These are phyloP conservation scores for Saturnispora halmiae DNA, from an alignment of 805 yeast genomes.

Conservation along the genomic window DNA sequence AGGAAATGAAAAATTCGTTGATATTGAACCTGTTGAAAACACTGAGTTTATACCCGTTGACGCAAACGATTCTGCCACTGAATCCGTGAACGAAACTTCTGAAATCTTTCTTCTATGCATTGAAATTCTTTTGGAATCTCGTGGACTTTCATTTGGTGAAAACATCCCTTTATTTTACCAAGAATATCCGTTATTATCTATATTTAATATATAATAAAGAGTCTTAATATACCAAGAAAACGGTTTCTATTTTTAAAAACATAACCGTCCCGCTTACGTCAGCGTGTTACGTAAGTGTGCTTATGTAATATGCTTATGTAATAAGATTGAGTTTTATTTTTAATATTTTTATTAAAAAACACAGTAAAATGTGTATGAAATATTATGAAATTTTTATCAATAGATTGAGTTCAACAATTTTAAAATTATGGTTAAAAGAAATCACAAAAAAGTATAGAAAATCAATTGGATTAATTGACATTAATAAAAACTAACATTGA, in stretches of 20 bases:
- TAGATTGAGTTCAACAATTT: too few relatives aligned
- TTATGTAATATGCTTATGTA: too few relatives aligned
- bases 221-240: background rate
- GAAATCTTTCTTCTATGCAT: conserved; percentile 9
- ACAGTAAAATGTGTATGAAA: too few relatives aligned
- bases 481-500: too few relatives aligned
- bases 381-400: too few relatives aligned
- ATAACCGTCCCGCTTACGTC: too few relatives aligned
- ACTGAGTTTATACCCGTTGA: conserved; percentile 6
- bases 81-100: conserved; percentile 8
- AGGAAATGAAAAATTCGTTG: conserved; percentile 4
- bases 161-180: background rate
- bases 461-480: too few relatives aligned
- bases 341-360: too few relatives aligned
- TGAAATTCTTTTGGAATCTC: conserved; percentile 2
- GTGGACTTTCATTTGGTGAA: conserved; percentile 3
- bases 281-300: background rate
- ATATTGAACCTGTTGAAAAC: conserved; percentile 4
- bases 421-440: too few relatives aligned
- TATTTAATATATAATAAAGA: background rate
- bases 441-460: too few relatives aligned
- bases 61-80: conserved; percentile 8
- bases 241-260: too few relatives aligned
- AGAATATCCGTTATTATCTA: background rate
- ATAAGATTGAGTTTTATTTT: too few relatives aligned